A percentile compares a stretch with the other conserved stretches of the same genome.
Evolutionary conservation across 805 yeast genomes (phyloP).

Genomic region (Saccharomycopsis sp.): DNA sequence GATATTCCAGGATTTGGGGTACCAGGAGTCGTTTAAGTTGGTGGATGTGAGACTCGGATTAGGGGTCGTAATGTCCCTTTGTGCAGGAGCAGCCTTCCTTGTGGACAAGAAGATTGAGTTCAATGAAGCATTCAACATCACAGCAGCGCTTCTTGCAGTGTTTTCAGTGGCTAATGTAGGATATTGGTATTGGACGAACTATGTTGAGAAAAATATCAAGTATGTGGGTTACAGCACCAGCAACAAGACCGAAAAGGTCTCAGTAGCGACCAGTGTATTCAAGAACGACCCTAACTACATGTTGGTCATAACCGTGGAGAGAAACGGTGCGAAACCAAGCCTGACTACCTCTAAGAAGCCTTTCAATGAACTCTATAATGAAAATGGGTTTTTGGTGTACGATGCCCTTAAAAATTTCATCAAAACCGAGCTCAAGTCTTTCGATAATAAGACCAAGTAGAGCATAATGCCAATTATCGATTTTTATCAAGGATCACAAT

Average conservation of each 20-base stretch:
- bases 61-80: conserved; percentile 40
- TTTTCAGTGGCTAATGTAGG: conserved; percentile 34
- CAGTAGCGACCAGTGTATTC: conserved; percentile 33
- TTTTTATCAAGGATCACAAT: background rate
- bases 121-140: conserved; percentile 32
- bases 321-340: conserved; percentile 21
- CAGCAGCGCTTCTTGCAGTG: conserved; percentile 31
- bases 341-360: conserved; percentile 26
- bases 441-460: background rate
- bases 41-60: conserved; percentile 42
- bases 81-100: conserved; percentile 41
- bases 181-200: conserved; percentile 31
- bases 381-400: conserved; percentile 38
- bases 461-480: background rate
- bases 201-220: conserved; percentile 38
- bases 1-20: conserved; percentile 39
- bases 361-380: conserved; percentile 40
- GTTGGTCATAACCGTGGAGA: conserved; percentile 27
- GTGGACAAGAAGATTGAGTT: conserved; percentile 44
- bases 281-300: conserved; percentile 40
- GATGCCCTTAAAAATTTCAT: conserved; percentile 30
- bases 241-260: conserved; percentile 24
- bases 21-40: conserved; percentile 39
- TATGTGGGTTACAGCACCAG: conserved; percentile 35
- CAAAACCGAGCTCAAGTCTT: conserved; percentile 4